These are phyloP conservation scores for Desmodesmus armatus DNA, from an alignment of 139 green algal species.

Conservation along the genomic window DNA sequence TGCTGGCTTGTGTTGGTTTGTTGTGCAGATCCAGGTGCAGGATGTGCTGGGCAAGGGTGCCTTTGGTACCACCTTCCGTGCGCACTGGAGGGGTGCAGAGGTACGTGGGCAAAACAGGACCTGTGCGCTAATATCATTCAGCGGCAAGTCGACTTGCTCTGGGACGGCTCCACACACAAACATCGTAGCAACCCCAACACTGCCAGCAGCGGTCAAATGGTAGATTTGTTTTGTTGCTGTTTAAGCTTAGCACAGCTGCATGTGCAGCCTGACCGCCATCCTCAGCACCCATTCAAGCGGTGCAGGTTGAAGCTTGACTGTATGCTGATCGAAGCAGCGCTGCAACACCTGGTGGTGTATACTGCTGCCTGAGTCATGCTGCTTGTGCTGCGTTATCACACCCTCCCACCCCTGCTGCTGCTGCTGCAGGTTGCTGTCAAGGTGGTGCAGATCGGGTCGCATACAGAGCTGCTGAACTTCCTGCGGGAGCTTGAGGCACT, in stretches of 20 bases:
- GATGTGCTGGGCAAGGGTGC: slow-evolving; percentile 74
- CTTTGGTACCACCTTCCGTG: slow-evolving; percentile 84
- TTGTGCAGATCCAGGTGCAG: slow-evolving; percentile 71
- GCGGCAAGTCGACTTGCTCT: background rate
- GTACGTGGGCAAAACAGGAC: slow-evolving; percentile 41
- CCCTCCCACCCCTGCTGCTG: background rate
- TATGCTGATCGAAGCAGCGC: background rate
- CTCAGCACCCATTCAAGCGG: no score
- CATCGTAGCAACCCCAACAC: no score
- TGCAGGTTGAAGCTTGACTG: no score
- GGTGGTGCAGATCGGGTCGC: slow-evolving; percentile 59
- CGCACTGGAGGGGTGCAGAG: slow-evolving; percentile 75
- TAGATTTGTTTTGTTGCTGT: background rate
- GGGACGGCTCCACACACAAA: no score
- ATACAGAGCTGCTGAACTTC: slow-evolving; percentile 74
- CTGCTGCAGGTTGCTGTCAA: slow-evolving; percentile 69
- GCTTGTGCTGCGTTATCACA: background rate
- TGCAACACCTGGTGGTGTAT: background rate
- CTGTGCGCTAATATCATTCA: background rate
- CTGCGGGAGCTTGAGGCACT: slow-evolving; percentile 79
- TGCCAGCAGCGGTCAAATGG: background rate
- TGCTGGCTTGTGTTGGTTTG: background rate
- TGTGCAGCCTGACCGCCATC: background rate
- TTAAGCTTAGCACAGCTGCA: background rate
- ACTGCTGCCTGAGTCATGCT: background rate